Evolutionary conservation across 2,329 filamentous ascomycete genomes (phyloP).

Genomic region (Lasiodiplodia citricola): DNA sequence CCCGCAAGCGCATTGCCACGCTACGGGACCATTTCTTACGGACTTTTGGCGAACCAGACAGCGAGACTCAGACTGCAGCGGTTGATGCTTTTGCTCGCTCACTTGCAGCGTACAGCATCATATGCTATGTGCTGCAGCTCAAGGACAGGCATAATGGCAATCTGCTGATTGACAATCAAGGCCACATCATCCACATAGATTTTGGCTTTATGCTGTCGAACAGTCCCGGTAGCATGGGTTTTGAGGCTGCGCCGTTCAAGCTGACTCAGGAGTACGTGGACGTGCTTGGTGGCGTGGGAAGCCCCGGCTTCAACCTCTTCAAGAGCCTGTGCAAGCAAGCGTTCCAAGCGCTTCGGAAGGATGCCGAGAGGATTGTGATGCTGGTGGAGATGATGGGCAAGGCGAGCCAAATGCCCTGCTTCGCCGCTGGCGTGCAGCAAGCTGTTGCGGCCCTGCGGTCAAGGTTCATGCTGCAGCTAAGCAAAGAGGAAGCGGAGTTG

Average conservation of each 20-base stretch:
- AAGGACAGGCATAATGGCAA: conserved; percentile 89
- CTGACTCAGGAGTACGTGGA: conserved; percentile 86
- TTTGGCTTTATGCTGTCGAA: conserved; percentile 92
- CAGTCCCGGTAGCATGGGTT: conserved; percentile 81
- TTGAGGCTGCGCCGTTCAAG: conserved; percentile 87
- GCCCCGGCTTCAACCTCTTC: conserved; percentile 74
- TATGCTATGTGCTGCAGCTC: conserved; percentile 81
- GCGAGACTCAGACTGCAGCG: conserved; percentile 71
- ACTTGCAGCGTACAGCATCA: conserved; percentile 84
- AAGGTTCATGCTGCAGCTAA: conserved; percentile 81
- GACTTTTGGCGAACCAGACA: conserved; percentile 73
- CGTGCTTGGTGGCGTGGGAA: conserved; percentile 75
- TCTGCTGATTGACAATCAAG: conserved; percentile 82
- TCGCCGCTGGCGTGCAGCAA: conserved; percentile 72
- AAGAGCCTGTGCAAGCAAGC: conserved; percentile 81
- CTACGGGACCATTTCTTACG: conserved; percentile 83
- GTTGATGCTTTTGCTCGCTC: conserved; percentile 80
- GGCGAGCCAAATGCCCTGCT: conserved; percentile 85
- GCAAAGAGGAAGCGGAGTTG: conserved; percentile 78
- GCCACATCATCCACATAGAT: conserved; percentile 87
- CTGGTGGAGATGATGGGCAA: conserved; percentile 84
- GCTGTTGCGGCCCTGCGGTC: conserved; percentile 73
- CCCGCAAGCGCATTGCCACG: conserved; percentile 76
- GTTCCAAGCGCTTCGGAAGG: conserved; percentile 79
- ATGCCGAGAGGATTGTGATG: conserved; percentile 81